Evolutionary conservation across 768 basidiomycete species (phyloP).

Genomic region (Tubosaeta brunneosetosa): DNA sequence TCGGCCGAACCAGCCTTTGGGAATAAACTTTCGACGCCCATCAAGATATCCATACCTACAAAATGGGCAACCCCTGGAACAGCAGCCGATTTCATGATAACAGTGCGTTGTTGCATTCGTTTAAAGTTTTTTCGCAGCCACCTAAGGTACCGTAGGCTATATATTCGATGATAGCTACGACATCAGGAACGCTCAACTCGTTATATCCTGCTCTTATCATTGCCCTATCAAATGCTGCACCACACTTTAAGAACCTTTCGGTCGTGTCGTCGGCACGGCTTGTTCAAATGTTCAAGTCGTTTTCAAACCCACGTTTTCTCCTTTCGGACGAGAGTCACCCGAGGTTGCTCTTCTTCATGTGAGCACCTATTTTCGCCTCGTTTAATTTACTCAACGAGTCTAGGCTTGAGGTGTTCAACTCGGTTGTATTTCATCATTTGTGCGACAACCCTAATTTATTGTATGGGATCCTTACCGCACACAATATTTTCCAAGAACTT

Average conservation of each 20-base stretch:
- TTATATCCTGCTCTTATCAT: slow-evolving; percentile 93
- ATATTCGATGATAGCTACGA: slow-evolving; percentile 85
- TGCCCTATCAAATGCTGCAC: slow-evolving; percentile 81
- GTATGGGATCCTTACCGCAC: slow-evolving; percentile 79
- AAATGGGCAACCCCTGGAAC: slow-evolving; percentile 75
- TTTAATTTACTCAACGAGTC: not conserved
- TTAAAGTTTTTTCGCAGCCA: slow-evolving; percentile 4
- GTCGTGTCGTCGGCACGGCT: slow-evolving; percentile 80
- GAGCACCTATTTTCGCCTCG: slow-evolving; percentile 19
- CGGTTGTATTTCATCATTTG: slow-evolving; percentile 72
- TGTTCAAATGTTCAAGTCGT: slow-evolving; percentile 85
- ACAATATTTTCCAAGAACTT: slow-evolving; percentile 82
- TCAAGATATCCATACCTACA: slow-evolving; percentile 62
- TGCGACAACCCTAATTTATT: slow-evolving; percentile 83
- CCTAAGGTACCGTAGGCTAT: slow-evolving; percentile 53
- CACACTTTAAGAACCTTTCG: slow-evolving; percentile 77
- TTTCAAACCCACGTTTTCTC: slow-evolving; percentile 84
- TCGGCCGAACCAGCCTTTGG: slow-evolving; percentile 84
- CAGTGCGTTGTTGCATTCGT: slow-evolving; percentile 44
- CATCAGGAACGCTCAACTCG: slow-evolving; percentile 74
- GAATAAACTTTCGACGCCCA: slow-evolving; percentile 55
- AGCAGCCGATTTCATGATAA: slow-evolving; percentile 83
- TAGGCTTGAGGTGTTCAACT: slow-evolving; percentile 90
- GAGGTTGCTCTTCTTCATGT: slow-evolving; percentile 88
- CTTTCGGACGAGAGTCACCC: slow-evolving; percentile 95